These are phyloP conservation scores for Thermoascus crustaceus DNA, from an alignment of 2,329 filamentous ascomycete species.

Conservation along the genomic window DNA sequence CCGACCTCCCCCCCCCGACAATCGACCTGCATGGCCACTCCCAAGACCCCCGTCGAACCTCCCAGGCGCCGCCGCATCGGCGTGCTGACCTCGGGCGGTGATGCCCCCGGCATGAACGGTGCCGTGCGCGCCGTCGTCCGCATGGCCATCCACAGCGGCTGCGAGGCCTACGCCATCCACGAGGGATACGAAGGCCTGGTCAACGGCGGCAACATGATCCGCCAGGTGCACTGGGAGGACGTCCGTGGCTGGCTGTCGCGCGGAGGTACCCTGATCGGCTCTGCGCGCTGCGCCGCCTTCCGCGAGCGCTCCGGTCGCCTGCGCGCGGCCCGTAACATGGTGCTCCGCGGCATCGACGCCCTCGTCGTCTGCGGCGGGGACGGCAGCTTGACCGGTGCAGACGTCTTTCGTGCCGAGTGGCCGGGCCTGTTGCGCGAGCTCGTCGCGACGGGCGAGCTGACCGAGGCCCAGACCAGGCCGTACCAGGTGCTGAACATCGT, in stretches of 20 bases:
- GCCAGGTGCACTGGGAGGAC: conserved; percentile 82
- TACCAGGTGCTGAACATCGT: conserved; percentile 92
- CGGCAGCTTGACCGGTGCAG: conserved; percentile 89
- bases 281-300: conserved; percentile 86
- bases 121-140: conserved; percentile 84
- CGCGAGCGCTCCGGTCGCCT: conserved; percentile 79
- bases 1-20: no score
- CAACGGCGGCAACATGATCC: conserved; percentile 78
- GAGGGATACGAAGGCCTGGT: conserved; percentile 97
- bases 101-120: conserved; percentile 91
- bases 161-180: conserved; percentile 72
- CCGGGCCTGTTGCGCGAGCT: conserved; percentile 79
- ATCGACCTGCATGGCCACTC: conserved; percentile 24
- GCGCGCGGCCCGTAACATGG: conserved; percentile 86
- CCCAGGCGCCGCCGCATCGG: conserved; percentile 61
- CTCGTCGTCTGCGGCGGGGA: conserved; percentile 96
- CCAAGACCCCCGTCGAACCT: conserved; percentile 23
- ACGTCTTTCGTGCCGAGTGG: conserved; percentile 90
- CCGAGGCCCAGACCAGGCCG: conserved; percentile 59
- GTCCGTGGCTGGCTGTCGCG: conserved; percentile 91
- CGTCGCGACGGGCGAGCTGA: conserved; percentile 64
- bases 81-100: conserved; percentile 89
- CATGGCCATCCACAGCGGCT: conserved; percentile 77
- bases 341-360: conserved; percentile 86
- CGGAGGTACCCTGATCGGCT: conserved; percentile 92